Conservation (phyloP, 169 alveolate genomes). For the Cryptosporidium felis region DNA sequence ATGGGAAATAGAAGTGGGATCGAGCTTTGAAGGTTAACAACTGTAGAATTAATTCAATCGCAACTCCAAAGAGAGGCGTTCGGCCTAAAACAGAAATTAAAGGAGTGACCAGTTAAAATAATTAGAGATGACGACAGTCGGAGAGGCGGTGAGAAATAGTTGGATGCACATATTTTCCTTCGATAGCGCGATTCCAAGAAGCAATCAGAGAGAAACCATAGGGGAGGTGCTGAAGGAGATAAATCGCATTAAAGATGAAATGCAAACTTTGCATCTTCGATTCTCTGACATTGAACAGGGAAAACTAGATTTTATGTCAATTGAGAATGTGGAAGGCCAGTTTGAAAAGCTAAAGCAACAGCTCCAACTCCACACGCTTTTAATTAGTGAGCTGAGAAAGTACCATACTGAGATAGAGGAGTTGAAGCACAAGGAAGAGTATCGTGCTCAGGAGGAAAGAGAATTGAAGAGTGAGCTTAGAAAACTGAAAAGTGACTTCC, state of each 20-base stretch:
- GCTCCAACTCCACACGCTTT: constrained; percentile 42
- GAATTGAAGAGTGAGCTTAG: constrained; percentile 40
- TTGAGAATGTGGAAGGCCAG: constrained; percentile 35
- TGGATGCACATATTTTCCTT: constrained; percentile 71
- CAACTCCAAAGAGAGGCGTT: too few relatives aligned
- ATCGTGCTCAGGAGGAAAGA: constrained; percentile 33
- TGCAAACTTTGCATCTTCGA: constrained; percentile 57
- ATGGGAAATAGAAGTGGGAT: neutral
- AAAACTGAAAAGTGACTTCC: constrained; percentile 47
- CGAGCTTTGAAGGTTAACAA: too few relatives aligned
- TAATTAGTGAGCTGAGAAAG: constrained; percentile 55
- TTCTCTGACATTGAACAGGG: constrained; percentile 66
- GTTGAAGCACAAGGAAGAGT: constrained; percentile 34
- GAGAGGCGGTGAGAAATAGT: constrained; percentile 67
- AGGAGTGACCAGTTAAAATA: too few relatives aligned
- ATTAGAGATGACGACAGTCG: constrained; percentile 39
- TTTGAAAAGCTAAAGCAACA: constrained; percentile 66
- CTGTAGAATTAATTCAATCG: too few relatives aligned
- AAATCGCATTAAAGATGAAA: constrained; percentile 68
- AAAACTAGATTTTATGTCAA: constrained; percentile 24
- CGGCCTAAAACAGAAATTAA: too few relatives aligned
- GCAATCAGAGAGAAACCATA: constrained; percentile 43
- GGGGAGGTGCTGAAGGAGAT: constrained; percentile 51
- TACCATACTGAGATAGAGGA: constrained; percentile 69
- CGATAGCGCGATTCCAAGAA: constrained; percentile 69